A percentile compares a stretch with the other conserved stretches of the same genome.
phyloP scores from a whole-genome alignment of 495 filamentous ascomycete species.

The Penicillium riverlandense region DNA sequence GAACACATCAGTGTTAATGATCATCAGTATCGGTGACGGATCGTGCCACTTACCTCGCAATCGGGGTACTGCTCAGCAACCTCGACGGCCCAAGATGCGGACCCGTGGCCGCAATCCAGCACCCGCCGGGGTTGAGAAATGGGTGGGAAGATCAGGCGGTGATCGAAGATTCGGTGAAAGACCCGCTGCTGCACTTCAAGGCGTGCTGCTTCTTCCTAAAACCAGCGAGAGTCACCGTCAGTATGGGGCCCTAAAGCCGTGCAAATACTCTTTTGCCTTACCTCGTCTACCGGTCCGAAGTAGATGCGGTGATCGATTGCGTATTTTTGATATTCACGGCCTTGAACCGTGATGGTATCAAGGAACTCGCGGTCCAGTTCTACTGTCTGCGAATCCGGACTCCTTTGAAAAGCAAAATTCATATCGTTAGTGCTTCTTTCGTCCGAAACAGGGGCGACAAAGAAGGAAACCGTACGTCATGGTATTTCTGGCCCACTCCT shows the following conservation, averaged over 20 bases:
- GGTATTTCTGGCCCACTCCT: slow-evolving; percentile 5
- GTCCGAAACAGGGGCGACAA: slow-evolving; percentile 1
- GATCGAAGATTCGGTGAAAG: slow-evolving; percentile 66
- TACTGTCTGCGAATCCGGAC: slow-evolving; percentile 42
- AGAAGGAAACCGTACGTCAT: slow-evolving; percentile 27
- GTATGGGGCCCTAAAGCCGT: too few species aligned
- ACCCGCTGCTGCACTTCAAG: slow-evolving; percentile 64
- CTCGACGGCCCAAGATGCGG: slow-evolving; percentile 54
- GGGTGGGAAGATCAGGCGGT: slow-evolving; percentile 73
- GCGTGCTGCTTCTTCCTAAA: slow-evolving; percentile 73
- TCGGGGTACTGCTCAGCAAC: slow-evolving; percentile 60
- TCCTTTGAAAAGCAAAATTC: slow-evolving; percentile 23
- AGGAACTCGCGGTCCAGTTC: slow-evolving; percentile 54
- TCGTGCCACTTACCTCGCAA: slow-evolving; percentile 53
- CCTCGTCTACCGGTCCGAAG: slow-evolving; percentile 80
- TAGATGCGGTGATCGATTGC: slow-evolving; percentile 67
- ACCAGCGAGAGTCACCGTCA: background rate
- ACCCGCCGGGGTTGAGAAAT: slow-evolving; percentile 55
- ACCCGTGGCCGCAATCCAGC: slow-evolving; percentile 72
- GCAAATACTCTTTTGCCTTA: slow-evolving; percentile 26
- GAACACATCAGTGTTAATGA: slow-evolving; percentile 13
- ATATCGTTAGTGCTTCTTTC: slow-evolving; percentile 11
- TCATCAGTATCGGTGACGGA: background rate
- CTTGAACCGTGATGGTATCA: slow-evolving; percentile 57
- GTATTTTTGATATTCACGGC: slow-evolving; percentile 66